These are phyloP conservation scores for Leavenworthia alabamica DNA, from an alignment of 345 rosid genomes.

Conservation along the genomic window DNA sequence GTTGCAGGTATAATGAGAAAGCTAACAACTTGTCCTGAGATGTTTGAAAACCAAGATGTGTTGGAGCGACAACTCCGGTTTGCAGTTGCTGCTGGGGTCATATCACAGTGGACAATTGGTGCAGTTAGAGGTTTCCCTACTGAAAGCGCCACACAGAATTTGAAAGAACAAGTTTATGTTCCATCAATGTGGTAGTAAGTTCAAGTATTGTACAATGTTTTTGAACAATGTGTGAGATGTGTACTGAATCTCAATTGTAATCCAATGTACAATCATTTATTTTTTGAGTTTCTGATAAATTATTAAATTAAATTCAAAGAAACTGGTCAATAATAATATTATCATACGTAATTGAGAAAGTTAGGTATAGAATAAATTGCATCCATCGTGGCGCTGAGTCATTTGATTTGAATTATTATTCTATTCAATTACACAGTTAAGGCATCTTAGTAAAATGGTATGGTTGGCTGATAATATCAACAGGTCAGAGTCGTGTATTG, in stretches of 20 bases:
- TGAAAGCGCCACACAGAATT: constrained; percentile 82
- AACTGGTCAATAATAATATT: no score
- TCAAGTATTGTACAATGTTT: constrained; percentile 5
- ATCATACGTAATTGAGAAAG: background rate
- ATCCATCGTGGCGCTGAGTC: constrained; percentile 16
- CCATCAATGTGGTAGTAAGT: constrained; percentile 86
- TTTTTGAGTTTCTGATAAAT: constrained; percentile 11
- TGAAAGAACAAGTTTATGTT: constrained; percentile 88
- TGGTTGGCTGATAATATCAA: background rate
- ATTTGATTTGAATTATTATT: background rate
- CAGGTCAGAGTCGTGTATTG: background rate
- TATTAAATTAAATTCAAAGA: no score
- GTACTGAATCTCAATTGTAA: constrained; percentile 16
- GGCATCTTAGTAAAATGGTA: background rate
- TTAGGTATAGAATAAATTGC: background rate
- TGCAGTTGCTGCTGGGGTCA: constrained; percentile 80
- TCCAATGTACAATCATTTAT: constrained; percentile 23
- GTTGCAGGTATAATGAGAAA: constrained; percentile 86
- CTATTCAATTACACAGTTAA: background rate
- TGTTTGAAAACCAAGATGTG: constrained; percentile 65
- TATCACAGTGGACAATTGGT: constrained; percentile 93
- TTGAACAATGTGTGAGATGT: constrained; percentile 15
- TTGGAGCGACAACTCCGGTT: constrained; percentile 85
- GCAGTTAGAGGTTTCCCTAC: constrained; percentile 87
- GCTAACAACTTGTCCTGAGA: constrained; percentile 65